Base-by-base conservation (phyloP, 495 filamentous ascomycete genomes). In the Tuber brumale region DNA sequence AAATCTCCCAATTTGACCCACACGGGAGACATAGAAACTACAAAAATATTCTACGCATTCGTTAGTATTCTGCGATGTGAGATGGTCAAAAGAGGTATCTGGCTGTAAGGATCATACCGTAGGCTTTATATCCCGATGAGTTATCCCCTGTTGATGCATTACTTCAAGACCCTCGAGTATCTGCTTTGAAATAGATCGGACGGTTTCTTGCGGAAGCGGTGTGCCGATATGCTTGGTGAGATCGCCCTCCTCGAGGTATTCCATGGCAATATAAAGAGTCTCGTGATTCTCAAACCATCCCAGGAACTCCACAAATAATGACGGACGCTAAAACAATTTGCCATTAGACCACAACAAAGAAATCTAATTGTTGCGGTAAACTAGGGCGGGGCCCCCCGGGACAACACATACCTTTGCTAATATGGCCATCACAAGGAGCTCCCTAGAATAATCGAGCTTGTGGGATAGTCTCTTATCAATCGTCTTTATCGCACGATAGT, bases 51-150 rank as follows among this genome's bases (percentile, higher is more conserved):
- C 46, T 48, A 23, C 8, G 6, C 46, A 48, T 48, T 23, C 0
- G 21, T 48, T 8, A 48, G 46, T 23, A 9, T 48, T 48, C 46
- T 23, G 21, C 0, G 3, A 23, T 9, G 46, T 19, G 5, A 23
- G 0, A 48, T 48, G 6, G 19, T 21, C 6, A 48, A 2, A 7
- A 0, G 46, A 48, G 21, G 45, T 21, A 0, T 48, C 6, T 48
- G 18, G 19, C 21, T 0, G 18, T 48, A 48, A 21, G 45, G 19
- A 23, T 8, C 18, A 48, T 48, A 48, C 45, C 45, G 19, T 19
- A 48, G 76, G 76, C 31, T 75, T 71, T 19, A 77, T 10, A 71
- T 77, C 76, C 4, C 76, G 41, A 42, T 77, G 73, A 27, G 48
- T 51, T 23, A 78, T 51, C 3, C 41, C 39, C n/a, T 78, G 18